Evolutionary conservation across 352 stramenopile species (phyloP).

Genomic region (Globisporangium solare): DNA sequence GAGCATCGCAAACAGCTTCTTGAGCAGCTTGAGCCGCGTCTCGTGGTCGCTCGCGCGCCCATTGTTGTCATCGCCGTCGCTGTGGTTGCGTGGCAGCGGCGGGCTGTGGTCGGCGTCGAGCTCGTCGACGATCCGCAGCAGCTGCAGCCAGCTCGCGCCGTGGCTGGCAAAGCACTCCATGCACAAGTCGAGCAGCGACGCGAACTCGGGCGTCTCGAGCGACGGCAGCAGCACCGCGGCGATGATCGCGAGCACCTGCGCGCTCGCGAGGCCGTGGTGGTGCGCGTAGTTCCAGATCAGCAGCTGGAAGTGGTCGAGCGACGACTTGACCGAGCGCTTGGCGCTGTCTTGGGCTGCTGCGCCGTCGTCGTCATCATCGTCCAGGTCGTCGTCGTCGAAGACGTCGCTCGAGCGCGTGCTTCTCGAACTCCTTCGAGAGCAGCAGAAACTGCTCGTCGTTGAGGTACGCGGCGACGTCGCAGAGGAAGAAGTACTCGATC

Average conservation of each 20-base stretch:
- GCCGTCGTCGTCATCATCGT: conserved; percentile 9
- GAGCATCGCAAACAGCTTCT: conserved; percentile 54
- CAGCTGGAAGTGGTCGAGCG: conserved; percentile 53
- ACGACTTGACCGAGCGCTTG: conserved; percentile 6
- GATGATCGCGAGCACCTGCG: conserved; percentile 39
- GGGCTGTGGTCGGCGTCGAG: conserved; percentile 25
- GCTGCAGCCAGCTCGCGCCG: conserved; percentile 34
- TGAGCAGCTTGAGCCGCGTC: conserved; percentile 41
- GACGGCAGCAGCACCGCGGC: conserved; percentile 38
- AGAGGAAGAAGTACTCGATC: conserved; percentile 74
- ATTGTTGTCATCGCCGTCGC: too few relatives aligned
- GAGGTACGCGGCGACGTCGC: conserved; percentile 48
- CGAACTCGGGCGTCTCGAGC: conserved; percentile 40
- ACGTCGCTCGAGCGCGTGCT: conserved; percentile 33
- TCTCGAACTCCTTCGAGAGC: conserved; percentile 61
- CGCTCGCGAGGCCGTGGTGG: conserved; percentile 40
- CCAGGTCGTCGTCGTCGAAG: conserved; percentile 21
- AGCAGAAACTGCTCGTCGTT: conserved; percentile 65
- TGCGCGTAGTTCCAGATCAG: conserved; percentile 60
- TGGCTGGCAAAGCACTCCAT: conserved; percentile 32
- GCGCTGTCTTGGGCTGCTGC: neutral
- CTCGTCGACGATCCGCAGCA: conserved; percentile 36
- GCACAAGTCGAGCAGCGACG: conserved; percentile 32
- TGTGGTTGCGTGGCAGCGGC: too few relatives aligned
- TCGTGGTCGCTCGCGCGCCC: conserved; percentile 19